Evolutionary conservation across 352 stramenopile genomes (phyloP).

Genomic region (Phytophthora boehmeriae): DNA sequence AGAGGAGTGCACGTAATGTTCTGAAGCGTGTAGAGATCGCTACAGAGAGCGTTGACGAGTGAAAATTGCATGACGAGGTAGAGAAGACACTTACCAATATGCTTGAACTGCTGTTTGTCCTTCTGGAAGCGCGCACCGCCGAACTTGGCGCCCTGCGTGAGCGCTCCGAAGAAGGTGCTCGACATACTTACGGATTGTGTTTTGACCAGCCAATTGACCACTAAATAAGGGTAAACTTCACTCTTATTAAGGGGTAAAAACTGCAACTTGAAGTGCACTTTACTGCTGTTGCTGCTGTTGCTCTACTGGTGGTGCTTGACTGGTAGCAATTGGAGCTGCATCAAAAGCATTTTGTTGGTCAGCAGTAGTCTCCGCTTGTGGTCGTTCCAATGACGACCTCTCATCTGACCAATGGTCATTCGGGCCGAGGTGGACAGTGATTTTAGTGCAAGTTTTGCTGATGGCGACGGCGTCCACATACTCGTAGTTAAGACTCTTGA

Average conservation of each 20-base stretch:
- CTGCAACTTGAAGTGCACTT: too few species aligned
- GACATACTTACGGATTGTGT: slow-evolving; percentile 42
- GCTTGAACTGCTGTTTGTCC: slow-evolving; percentile 69
- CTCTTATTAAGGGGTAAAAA: neutral
- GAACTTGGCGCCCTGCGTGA: slow-evolving; percentile 77
- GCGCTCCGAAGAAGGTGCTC: slow-evolving; percentile 72
- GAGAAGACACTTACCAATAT: slow-evolving; percentile 12
- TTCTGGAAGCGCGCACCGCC: slow-evolving; percentile 57
- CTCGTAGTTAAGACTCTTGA: slow-evolving; percentile 49
- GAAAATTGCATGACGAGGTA: slow-evolving; percentile 9
- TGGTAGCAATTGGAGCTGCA: too few species aligned
- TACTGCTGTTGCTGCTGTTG: too few species aligned
- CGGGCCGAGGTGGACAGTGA: slow-evolving; percentile 43
- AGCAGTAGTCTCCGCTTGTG: slow-evolving; percentile 3
- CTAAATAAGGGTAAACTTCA: neutral
- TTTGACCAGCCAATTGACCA: slow-evolving; percentile 28
- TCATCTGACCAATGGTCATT: slow-evolving; percentile 65
- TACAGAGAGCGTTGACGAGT: slow-evolving; percentile 10
- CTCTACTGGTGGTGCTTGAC: too few species aligned
- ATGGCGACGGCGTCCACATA: slow-evolving; percentile 48
- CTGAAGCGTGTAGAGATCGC: neutral
- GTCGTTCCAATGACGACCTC: slow-evolving; percentile 48
- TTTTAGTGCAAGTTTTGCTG: slow-evolving; percentile 51
- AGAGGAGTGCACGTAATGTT: slow-evolving; percentile 1
- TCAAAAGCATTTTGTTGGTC: slow-evolving; percentile 1